A percentile compares a stretch with the other conserved stretches of the same genome.
Conservation (phyloP, 2,329 filamentous ascomycete genomes). For the Fusarium sp. region DNA sequence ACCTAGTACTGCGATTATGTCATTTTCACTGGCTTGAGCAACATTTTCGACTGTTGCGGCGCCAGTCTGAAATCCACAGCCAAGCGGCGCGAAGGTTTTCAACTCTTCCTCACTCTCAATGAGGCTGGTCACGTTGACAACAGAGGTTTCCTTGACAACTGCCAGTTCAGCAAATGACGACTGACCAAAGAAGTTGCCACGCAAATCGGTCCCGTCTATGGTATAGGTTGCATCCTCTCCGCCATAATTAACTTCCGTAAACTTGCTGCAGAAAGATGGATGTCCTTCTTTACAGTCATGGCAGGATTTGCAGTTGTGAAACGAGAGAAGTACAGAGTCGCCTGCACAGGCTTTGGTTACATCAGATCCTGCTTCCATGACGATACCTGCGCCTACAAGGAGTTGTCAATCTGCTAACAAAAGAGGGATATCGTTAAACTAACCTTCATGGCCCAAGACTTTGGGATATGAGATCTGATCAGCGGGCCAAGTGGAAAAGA, state of each 20-base stretch:
- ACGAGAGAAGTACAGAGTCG: conserved; percentile 5
- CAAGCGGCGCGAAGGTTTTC: not conserved
- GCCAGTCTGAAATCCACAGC: conserved; percentile 8
- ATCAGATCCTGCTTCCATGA: not conserved
- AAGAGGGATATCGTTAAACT: too few species aligned
- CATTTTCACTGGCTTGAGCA: not conserved
- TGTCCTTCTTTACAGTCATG: conserved; percentile 5
- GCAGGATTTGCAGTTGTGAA: not conserved
- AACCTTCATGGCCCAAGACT: conserved; percentile 2
- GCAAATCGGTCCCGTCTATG: not conserved
- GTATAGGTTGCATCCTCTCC: conserved; percentile 2
- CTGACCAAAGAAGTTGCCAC: conserved; percentile 7
- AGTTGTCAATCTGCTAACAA: too few species aligned
- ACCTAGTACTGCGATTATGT: not conserved
- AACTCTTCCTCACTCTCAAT: not conserved
- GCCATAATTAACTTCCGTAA: conserved; percentile 1
- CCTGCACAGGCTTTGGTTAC: not conserved
- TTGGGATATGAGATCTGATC: conserved; percentile 6
- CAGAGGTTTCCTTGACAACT: conserved; percentile 4
- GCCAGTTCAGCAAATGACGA: conserved; percentile 8
- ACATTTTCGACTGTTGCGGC: conserved; percentile 2
- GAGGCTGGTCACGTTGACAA: not conserved
- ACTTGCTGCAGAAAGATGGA: conserved; percentile 1
- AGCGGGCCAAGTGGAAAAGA: conserved; percentile 3
- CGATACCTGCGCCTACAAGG: conserved; percentile 1